Percentiles rank a stretch among this genome's conserved stretches.
Evolutionary conservation across 352 stramenopile genomes (phyloP).

Genomic region (Achlya hypogyna): DNA sequence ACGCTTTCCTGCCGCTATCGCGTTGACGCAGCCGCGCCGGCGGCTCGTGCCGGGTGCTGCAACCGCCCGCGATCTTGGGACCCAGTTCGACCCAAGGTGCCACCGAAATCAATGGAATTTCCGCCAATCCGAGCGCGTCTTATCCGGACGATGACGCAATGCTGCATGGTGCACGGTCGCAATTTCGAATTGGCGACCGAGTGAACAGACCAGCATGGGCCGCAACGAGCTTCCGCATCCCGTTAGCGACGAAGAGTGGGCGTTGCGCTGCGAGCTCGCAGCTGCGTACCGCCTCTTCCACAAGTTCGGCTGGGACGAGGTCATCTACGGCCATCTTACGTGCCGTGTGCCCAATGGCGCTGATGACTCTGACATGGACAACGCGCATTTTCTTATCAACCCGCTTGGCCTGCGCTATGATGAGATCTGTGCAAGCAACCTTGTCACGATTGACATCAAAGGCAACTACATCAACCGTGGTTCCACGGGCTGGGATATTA

Average conservation of each 20-base stretch:
- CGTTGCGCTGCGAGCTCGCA: constrained; percentile 14
- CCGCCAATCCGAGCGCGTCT: background rate
- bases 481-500: constrained; percentile 12
- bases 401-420: constrained; percentile 21
- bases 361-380: constrained; percentile 14
- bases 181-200: background rate
- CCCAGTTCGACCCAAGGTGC: too few species aligned
- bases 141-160: background rate
- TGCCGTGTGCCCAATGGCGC: constrained; percentile 12
- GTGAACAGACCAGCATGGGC: background rate
- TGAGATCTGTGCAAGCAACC: constrained; percentile 14
- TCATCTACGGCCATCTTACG: constrained; percentile 22
- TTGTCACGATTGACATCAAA: constrained; percentile 19
- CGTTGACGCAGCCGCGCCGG: too few species aligned
- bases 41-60: too few species aligned
- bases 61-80: too few species aligned
- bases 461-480: constrained; percentile 21
- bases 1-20: too few species aligned
- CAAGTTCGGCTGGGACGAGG: constrained; percentile 20
- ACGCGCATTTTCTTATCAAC: constrained; percentile 22
- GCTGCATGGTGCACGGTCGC: background rate
- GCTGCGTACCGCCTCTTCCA: constrained; percentile 20
- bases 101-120: too few species aligned
- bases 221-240: constrained; percentile 13
- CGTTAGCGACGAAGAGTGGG: constrained; percentile 18